These are phyloP conservation scores for Helenozyma rhizophorensis DNA, from an alignment of 805 yeast genomes.

Conservation along the genomic window DNA sequence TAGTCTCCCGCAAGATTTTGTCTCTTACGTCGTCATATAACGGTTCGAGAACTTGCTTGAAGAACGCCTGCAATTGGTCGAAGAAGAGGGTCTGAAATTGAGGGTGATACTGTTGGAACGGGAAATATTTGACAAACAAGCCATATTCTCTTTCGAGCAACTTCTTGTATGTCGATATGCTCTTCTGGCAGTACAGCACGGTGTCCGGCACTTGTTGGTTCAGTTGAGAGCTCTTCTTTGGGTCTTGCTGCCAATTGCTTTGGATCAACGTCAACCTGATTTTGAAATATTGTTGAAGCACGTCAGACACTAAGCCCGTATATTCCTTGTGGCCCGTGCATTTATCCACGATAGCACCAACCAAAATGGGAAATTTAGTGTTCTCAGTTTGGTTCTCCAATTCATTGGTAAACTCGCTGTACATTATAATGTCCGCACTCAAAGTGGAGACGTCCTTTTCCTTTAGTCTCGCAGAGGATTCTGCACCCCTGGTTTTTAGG, in stretches of 20 bases:
- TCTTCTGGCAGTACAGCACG: conserved; percentile 59
- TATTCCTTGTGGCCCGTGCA: conserved; percentile 46
- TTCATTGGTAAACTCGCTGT: conserved; percentile 13
- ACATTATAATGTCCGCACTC: conserved; percentile 14
- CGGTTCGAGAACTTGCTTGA: conserved; percentile 67
- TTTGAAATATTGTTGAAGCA: conserved; percentile 58
- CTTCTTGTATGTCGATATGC: conserved; percentile 56
- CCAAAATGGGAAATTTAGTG: conserved; percentile 10
- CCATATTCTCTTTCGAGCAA: conserved; percentile 57
- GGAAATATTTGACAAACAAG: conserved; percentile 54
- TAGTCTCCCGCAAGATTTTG: conserved; percentile 63
- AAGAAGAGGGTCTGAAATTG: conserved; percentile 11
- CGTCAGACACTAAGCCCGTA: conserved; percentile 62
- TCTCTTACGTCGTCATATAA: conserved; percentile 68
- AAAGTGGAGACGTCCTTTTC: conserved; percentile 6
- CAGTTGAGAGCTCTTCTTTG: conserved; percentile 22
- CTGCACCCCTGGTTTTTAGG: conserved; percentile 21
- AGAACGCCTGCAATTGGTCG: conserved; percentile 50
- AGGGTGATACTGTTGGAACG: conserved; percentile 2
- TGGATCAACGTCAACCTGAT: conserved; percentile 49
- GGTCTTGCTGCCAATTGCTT: conserved; percentile 32
- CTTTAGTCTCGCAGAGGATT: conserved; percentile 5
- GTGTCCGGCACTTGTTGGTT: conserved; percentile 7
- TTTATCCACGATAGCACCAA: conserved; percentile 10
- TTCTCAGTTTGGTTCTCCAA: conserved; percentile 13